A percentile compares a stretch with the other conserved stretches of the same genome.
Evolutionary conservation across 768 basidiomycete genomes (phyloP).

Genomic region (Amanita exitialis): DNA sequence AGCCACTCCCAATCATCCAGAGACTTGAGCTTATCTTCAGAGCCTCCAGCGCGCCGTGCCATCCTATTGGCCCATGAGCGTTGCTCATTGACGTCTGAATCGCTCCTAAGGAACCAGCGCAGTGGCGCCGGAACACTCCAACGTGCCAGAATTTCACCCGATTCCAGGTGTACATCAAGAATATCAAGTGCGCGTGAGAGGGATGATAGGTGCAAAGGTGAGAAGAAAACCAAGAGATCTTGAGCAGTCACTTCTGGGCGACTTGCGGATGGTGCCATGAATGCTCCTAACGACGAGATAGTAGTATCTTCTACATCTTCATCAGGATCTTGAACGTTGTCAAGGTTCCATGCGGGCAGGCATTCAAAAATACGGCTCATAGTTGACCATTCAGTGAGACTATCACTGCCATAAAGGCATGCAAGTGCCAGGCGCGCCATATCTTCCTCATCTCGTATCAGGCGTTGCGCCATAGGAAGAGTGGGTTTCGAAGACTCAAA

Average conservation of each 20-base stretch:
- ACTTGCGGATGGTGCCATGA: constrained; percentile 65
- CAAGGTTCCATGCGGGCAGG: constrained; percentile 80
- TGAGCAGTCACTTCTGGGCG: constrained; percentile 45
- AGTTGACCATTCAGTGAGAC: constrained; percentile 60
- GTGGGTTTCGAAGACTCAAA: constrained; percentile 94
- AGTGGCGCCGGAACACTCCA: constrained; percentile 82
- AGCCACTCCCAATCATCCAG: constrained; percentile 81
- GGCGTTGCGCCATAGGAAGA: constrained; percentile 52
- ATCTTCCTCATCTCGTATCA: constrained; percentile 76
- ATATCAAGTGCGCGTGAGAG: constrained; percentile 83
- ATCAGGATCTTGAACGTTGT: constrained; percentile 45
- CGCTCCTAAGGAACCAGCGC: constrained; percentile 85
- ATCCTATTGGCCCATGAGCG: constrained; percentile 80
- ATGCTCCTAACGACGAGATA: constrained; percentile 67
- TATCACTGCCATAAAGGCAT: constrained; percentile 76
- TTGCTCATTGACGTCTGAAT: constrained; percentile 56
- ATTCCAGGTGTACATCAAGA: constrained; percentile 89
- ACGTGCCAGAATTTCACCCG: constrained; percentile 82
- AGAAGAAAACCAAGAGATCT: constrained; percentile 77
- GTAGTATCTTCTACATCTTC: constrained; percentile 78
- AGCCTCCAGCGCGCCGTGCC: constrained; percentile 58
- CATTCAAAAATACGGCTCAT: constrained; percentile 97
- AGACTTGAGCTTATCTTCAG: constrained; percentile 40
- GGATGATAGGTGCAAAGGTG: constrained; percentile 60
- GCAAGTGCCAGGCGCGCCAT: constrained; percentile 82